These are phyloP conservation scores for Lentinula detonsa DNA, from an alignment of 768 basidiomycete genomes.

Conservation along the genomic window DNA sequence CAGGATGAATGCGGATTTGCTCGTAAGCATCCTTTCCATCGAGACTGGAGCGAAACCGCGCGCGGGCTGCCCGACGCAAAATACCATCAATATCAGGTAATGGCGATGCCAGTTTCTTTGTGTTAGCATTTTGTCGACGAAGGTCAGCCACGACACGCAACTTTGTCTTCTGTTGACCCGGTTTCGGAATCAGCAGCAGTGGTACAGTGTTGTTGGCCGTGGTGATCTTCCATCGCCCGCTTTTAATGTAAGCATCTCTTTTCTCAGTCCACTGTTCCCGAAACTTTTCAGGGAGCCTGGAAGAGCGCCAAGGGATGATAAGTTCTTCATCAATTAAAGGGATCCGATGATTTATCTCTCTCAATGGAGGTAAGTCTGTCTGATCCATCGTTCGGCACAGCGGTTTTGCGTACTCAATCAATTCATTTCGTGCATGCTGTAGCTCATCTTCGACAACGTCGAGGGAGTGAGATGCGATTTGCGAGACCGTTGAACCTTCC, in stretches of 20 bases:
- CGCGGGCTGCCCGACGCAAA: no score
- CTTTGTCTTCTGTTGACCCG: no score
- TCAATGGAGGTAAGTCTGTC: slow-evolving; percentile 16
- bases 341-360: slow-evolving; percentile 24
- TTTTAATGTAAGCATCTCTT: slow-evolving; percentile 13
- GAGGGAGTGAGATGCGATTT: slow-evolving; percentile 9
- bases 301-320: slow-evolving; percentile 12
- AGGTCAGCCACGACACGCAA: no score
- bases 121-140: no score
- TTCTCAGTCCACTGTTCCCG: slow-evolving; percentile 17
- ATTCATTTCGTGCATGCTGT: slow-evolving; percentile 7
- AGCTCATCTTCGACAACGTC: slow-evolving; percentile 6
- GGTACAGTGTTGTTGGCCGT: no score
- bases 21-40: no score
- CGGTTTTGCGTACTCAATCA: slow-evolving; percentile 9
- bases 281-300: slow-evolving; percentile 19
- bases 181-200: no score
- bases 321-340: slow-evolving; percentile 17
- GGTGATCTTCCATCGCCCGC: slow-evolving; percentile 20
- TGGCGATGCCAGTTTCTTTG: no score
- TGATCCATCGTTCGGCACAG: slow-evolving; percentile 7
- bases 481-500: slow-evolving; percentile 9
- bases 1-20: no score
- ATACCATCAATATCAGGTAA: no score
- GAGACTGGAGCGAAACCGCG: no score